Evolutionary conservation across 805 yeast genomes (phyloP), one percentile per base, ranked within the genome.

Genomic region (Yarrowia keelungensis): DNA sequence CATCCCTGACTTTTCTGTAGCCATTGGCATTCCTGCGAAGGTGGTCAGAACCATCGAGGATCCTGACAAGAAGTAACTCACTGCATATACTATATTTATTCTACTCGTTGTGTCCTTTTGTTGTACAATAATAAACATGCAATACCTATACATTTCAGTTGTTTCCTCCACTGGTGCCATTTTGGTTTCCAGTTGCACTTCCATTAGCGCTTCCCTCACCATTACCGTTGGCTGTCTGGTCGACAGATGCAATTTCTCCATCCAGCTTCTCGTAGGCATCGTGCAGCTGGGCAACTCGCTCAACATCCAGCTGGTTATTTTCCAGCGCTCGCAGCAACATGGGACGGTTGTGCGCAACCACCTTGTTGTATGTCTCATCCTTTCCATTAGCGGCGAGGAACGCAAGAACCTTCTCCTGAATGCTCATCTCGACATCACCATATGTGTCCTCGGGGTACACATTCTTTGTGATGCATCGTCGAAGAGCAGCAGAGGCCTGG

Each of bases 21-120:
- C 84, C 14, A 89, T 80, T n/a, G 93, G 93, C 0, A 81, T 81
- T 22, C 93, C 92, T 0, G 89, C 86, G 8, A 80, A 77, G 70
- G 83, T 86, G 11, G 26, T 36, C 19, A 10, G 16, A 1, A 61
- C 53, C 5, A 19, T 61, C 2, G 45, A 47, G 36, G 45, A 61
- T 11, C 54, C 54, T 10, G 66, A 61, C 16, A 12, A 15, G 5
- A 53, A 53, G 39, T 49, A 32, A 26, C 15, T 12, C 15, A 32
- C 38, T 9, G 36, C 16, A 41, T 41, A 8, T 42, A 42, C 19
- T 19, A 49, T 46, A 46, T 46, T 26, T 49, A 49, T 49, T 26
- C 42, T 49, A 47, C 36, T 7, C 46, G n/a, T 19, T 14, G 16
- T 15, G 2, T 10, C n/a, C 49, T 11, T 45, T 7, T 22, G 10